Conservation (phyloP, 169 alveolate species). For the Eimeria praecox region DNA sequence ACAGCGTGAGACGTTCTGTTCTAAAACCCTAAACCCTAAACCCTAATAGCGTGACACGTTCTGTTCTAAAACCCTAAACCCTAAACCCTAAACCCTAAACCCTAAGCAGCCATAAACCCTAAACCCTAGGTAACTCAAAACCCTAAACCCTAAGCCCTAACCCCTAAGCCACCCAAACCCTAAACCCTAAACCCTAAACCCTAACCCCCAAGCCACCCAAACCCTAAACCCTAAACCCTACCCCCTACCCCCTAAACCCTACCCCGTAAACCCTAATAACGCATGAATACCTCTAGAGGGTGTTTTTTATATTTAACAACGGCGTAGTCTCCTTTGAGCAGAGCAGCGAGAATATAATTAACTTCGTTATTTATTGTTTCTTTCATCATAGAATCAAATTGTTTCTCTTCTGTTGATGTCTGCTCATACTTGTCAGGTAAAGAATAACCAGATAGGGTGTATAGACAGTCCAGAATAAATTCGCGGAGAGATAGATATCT, state of each 20-base stretch:
- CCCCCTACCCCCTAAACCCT: not conserved
- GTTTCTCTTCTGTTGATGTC: not conserved
- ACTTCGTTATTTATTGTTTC: not conserved
- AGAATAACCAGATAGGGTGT: conserved; percentile 8
- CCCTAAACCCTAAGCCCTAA: conserved; percentile 24
- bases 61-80: not conserved
- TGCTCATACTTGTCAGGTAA: conserved; percentile 20
- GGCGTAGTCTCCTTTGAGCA: not conserved
- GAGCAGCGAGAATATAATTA: not conserved
- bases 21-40: not conserved
- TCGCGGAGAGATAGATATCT: conserved; percentile 58
- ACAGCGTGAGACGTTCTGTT: not conserved
- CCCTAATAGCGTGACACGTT: not conserved
- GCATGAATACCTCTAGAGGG: conserved; percentile 30
- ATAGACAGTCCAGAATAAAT: conserved; percentile 51
- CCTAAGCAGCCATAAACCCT: not conserved
- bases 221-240: conserved; percentile 27
- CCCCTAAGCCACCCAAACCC: not conserved
- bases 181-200: conserved; percentile 24
- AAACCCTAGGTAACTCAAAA: not conserved
- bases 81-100: conserved; percentile 1
- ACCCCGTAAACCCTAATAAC: not conserved
- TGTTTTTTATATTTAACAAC: not conserved
- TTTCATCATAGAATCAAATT: not conserved
- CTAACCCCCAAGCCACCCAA: not conserved